Conservation (phyloP, 805 yeast genomes). For the Pichia gijzeniarum region DNA sequence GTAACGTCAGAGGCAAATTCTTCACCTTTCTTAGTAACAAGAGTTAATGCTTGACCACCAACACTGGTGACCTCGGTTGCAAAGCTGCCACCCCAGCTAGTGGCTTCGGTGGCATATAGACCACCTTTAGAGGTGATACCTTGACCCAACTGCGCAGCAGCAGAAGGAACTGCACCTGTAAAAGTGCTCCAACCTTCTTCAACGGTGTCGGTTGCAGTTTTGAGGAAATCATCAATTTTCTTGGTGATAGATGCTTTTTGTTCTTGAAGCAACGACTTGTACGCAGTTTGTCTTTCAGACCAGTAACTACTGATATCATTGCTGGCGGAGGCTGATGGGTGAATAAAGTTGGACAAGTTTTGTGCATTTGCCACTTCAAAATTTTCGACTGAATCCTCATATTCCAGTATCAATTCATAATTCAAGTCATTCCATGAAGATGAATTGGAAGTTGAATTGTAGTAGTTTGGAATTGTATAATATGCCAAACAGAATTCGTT, state of each 20-base stretch:
- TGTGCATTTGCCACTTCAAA: constrained; percentile 6
- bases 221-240: neutral
- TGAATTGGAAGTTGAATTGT: neutral
- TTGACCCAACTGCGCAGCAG: constrained; percentile 5
- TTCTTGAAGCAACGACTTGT: constrained; percentile 3
- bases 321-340: neutral
- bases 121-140: constrained; percentile 9
- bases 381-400: constrained; percentile 2
- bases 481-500: constrained; percentile 14
- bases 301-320: constrained; percentile 1
- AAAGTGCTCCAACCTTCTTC: neutral
- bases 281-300: constrained; percentile 7
- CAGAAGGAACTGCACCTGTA: neutral
- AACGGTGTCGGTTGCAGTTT: neutral
- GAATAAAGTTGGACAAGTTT: neutral
- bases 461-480: constrained; percentile 6
- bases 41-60: constrained; percentile 2
- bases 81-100: constrained; percentile 3
- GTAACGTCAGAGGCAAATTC: constrained; percentile 8
- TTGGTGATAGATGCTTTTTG: constrained; percentile 6
- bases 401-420: neutral
- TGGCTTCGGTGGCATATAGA: constrained; percentile 6
- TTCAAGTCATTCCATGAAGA: constrained; percentile 7
- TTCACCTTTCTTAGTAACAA: constrained; percentile 5
- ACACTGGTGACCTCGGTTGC: constrained; percentile 10